phyloP scores from a whole-genome alignment of 257 asterid species.

The Petunia secreta region DNA sequence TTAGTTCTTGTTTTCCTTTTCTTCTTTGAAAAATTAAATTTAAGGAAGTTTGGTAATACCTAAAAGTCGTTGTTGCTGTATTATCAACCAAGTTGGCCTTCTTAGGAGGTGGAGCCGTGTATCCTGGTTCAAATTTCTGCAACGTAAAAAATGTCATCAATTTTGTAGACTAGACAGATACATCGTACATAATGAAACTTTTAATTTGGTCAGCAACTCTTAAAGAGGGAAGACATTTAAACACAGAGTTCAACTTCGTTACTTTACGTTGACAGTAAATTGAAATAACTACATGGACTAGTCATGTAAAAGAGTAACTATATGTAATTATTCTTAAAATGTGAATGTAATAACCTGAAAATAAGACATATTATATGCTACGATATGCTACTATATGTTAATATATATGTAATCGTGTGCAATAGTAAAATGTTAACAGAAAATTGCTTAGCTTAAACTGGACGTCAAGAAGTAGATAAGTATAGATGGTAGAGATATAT shows the following conservation, averaged over 20 bases:
- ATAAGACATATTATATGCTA: too few relatives aligned
- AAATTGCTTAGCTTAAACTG: slow-evolving; percentile 34
- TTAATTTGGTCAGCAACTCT: too few relatives aligned
- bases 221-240: not conserved
- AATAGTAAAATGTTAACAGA: not conserved
- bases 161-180: not conserved
- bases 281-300: too few relatives aligned
- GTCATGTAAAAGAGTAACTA: not conserved
- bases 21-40: not conserved
- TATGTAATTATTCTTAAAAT: not conserved
- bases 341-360: too few relatives aligned
- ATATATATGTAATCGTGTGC: too few relatives aligned
- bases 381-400: too few relatives aligned
- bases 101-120: slow-evolving; percentile 61
- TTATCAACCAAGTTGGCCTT: slow-evolving; percentile 48
- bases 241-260: too few relatives aligned
- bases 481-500: not conserved
- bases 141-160: slow-evolving; percentile 5
- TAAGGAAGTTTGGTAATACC: slow-evolving; percentile 40
- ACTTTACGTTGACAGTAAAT: not conserved
- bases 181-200: not conserved
- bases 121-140: slow-evolving; percentile 93
- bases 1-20: not conserved
- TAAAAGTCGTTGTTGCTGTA: slow-evolving; percentile 51
- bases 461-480: slow-evolving; percentile 10